Evolutionary conservation across 495 filamentous ascomycete species (phyloP).

Genomic region (Hypoxylon lenormandii): DNA sequence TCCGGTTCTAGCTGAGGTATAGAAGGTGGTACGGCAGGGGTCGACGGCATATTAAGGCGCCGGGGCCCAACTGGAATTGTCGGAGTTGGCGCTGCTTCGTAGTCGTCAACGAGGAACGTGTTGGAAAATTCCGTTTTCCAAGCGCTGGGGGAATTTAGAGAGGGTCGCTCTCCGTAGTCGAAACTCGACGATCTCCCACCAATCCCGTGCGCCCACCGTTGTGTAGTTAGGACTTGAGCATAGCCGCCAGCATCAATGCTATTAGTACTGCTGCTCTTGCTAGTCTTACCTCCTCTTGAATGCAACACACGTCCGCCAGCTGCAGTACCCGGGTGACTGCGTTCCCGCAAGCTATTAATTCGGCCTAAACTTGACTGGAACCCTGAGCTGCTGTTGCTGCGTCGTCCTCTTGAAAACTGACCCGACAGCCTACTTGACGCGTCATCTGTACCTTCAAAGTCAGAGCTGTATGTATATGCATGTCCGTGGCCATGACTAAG

Average conservation of each 20-base stretch:
- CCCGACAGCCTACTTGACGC: conserved; percentile 68
- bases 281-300: conserved; percentile 70
- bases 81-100: conserved; percentile 89
- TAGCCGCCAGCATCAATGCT: conserved; percentile 76
- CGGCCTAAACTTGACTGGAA: conserved; percentile 71
- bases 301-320: conserved; percentile 51
- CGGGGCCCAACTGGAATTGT: conserved; percentile 85
- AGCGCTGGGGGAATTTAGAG: conserved; percentile 48
- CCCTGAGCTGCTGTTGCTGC: conserved; percentile 85
- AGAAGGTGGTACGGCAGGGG: conserved; percentile 50
- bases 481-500: conserved; percentile 75
- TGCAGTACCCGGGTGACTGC: conserved; percentile 54
- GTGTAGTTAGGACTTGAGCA: conserved; percentile 64
- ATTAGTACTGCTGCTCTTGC: conserved; percentile 76
- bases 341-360: conserved; percentile 71
- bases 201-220: conserved; percentile 67
- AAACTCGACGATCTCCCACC: conserved; percentile 81
- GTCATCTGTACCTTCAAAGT: conserved; percentile 74
- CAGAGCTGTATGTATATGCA: conserved; percentile 79
- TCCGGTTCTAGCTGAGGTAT: conserved; percentile 54
- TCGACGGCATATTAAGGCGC: conserved; percentile 60
- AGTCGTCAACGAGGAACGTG: conserved; percentile 64
- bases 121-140: conserved; percentile 61
- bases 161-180: conserved; percentile 69
- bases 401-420: conserved; percentile 69